phyloP scores from a whole-genome alignment of 2,329 filamentous ascomycete species.

The Orbilia ellipsospora region DNA sequence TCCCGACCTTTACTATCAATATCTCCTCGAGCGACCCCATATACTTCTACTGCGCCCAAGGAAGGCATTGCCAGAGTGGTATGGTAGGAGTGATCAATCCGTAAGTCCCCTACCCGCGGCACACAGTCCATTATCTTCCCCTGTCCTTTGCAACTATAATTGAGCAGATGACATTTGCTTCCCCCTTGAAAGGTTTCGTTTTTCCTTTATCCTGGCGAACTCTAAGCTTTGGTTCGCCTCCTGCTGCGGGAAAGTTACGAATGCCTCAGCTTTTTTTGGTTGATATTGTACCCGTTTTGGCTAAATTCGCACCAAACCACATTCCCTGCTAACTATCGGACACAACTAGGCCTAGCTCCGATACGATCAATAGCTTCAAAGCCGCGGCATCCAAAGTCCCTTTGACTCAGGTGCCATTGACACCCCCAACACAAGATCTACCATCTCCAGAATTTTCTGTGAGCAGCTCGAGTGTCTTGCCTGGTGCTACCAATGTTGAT shows the following conservation, averaged over 20 bases:
- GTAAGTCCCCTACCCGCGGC: constrained; percentile 32
- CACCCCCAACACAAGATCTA: constrained; percentile 40
- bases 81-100: constrained; percentile 83
- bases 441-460: constrained; percentile 47
- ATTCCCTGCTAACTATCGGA: constrained; percentile 38
- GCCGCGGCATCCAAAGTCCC: constrained; percentile 41
- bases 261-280: constrained; percentile 37
- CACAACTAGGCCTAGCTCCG: constrained; percentile 36
- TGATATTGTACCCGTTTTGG: constrained; percentile 46
- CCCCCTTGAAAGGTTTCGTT: constrained; percentile 17
- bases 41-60: constrained; percentile 83
- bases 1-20: constrained; percentile 74
- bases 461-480: constrained; percentile 1
- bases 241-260: too few relatives aligned
- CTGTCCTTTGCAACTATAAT: constrained; percentile 4
- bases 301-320: constrained; percentile 33
- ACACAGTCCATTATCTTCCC: constrained; percentile 19
- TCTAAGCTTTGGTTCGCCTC: too few relatives aligned
- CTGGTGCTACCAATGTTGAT: constrained; percentile 10
- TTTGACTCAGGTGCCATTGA: constrained; percentile 37
- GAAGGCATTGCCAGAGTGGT: constrained; percentile 77
- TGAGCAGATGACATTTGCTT: constrained; percentile 15
- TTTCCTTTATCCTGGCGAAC: constrained; percentile 3
- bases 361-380: constrained; percentile 44
- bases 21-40: constrained; percentile 76